These are phyloP conservation scores for Manihot esculenta DNA, from an alignment of 441 rosid genomes.

Conservation along the genomic window DNA sequence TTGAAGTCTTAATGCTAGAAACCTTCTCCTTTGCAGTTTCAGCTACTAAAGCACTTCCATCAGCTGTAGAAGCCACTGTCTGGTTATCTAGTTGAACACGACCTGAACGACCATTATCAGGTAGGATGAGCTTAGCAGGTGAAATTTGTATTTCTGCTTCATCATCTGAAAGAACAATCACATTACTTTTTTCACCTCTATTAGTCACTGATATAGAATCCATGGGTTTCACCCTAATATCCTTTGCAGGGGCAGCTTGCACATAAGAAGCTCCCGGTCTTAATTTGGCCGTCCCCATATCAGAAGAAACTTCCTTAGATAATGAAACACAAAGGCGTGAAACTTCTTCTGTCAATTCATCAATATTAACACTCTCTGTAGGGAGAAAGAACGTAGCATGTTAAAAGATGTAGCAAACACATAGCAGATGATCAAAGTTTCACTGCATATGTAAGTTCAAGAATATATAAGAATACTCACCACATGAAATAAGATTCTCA, in stretches of 20 bases:
- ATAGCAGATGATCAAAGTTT: constrained; percentile 15
- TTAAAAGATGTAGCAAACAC: constrained; percentile 7
- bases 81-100: constrained; percentile 29
- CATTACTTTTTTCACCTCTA: constrained; percentile 31
- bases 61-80: constrained; percentile 33
- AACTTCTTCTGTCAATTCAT: constrained; percentile 62
- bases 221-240: constrained; percentile 35
- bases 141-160: constrained; percentile 46
- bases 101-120: constrained; percentile 28
- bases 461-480: constrained; percentile 43
- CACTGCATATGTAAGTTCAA: neutral
- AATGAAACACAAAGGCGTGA: constrained; percentile 62
- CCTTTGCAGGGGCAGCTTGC: constrained; percentile 38
- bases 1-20: constrained; percentile 36
- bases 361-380: constrained; percentile 62
- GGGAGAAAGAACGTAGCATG: constrained; percentile 26
- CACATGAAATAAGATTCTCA: constrained; percentile 61
- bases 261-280: constrained; percentile 31
- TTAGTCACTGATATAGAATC: constrained; percentile 33
- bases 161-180: constrained; percentile 64
- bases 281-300: constrained; percentile 25
- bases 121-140: constrained; percentile 33
- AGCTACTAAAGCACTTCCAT: constrained; percentile 33
- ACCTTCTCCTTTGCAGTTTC: constrained; percentile 35
- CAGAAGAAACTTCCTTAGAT: constrained; percentile 40